Evolutionary conservation across 2,329 filamentous ascomycete species (phyloP).

Genomic region (Stagonosporopsis tanaceti): DNA sequence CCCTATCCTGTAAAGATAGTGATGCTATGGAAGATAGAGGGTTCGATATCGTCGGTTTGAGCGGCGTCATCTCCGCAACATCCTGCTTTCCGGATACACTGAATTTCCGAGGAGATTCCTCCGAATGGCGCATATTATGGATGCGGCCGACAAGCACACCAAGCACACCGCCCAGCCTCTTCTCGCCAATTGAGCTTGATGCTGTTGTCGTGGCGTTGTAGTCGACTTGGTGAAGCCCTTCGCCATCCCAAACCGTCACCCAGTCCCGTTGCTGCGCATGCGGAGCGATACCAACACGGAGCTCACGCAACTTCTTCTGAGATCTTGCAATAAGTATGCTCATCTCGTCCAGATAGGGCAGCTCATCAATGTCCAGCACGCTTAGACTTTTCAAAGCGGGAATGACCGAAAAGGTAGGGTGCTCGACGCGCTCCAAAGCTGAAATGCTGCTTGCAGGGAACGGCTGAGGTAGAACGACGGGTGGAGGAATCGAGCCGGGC

Average conservation of each 20-base stretch:
- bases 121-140: constrained; percentile 62
- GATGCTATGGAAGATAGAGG: constrained; percentile 29
- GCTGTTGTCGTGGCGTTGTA: constrained; percentile 64
- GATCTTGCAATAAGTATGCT: constrained; percentile 78
- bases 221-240: constrained; percentile 69
- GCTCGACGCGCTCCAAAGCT: constrained; percentile 68
- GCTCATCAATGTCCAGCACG: constrained; percentile 81
- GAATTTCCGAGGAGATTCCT: constrained; percentile 23
- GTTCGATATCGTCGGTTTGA: constrained; percentile 28
- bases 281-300: constrained; percentile 75
- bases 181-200: constrained; percentile 62
- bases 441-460: constrained; percentile 37
- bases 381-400: constrained; percentile 77
- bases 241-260: constrained; percentile 69
- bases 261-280: constrained; percentile 63
- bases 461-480: constrained; percentile 42
- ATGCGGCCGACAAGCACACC: constrained; percentile 73
- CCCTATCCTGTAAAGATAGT: constrained; percentile 38
- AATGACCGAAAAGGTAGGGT: constrained; percentile 80
- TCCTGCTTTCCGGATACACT: constrained; percentile 22
- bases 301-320: constrained; percentile 69
- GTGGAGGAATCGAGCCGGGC: constrained; percentile 40
- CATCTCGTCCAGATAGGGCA: constrained; percentile 85
- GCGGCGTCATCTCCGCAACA: constrained; percentile 26
- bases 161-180: constrained; percentile 71